Conservation (phyloP, 371 early-diverging fungal species). For the Apophysomyces variabilis region DNA sequence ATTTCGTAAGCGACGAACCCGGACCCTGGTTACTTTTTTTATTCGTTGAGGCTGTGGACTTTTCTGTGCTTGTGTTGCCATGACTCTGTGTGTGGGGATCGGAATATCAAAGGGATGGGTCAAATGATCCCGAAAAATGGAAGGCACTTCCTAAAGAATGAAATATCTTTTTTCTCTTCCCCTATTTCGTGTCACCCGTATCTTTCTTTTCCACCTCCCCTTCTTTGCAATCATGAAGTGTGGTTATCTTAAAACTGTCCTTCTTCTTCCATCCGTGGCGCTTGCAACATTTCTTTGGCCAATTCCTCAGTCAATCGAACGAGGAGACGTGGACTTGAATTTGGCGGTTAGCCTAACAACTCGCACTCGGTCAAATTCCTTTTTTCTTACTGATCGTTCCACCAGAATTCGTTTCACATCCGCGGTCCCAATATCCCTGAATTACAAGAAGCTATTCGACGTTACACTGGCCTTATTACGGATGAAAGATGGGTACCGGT, state of each 20-base stretch:
- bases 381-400: background rate
- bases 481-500: slow-evolving; percentile 49
- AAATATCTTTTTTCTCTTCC: background rate
- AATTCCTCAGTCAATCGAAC: slow-evolving; percentile 30
- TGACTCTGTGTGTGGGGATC: background rate
- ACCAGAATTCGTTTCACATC: slow-evolving; percentile 30
- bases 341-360: slow-evolving; percentile 27
- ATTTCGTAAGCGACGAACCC: too few relatives aligned
- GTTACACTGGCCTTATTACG: slow-evolving; percentile 37
- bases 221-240: background rate
- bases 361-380: background rate
- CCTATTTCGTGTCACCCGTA: background rate
- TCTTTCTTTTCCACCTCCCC: background rate
- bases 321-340: slow-evolving; percentile 28
- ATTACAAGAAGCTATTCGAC: slow-evolving; percentile 37
- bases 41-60: background rate
- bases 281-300: slow-evolving; percentile 33
- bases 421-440: slow-evolving; percentile 25
- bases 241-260: background rate
- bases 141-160: background rate
- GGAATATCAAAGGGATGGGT: background rate
- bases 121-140: slow-evolving; percentile 10
- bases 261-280: slow-evolving; percentile 14
- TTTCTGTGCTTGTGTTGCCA: background rate
- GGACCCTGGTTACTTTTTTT: too few relatives aligned